Base-by-base conservation (phyloP, 805 yeast genomes). In the Candida corydali region DNA sequence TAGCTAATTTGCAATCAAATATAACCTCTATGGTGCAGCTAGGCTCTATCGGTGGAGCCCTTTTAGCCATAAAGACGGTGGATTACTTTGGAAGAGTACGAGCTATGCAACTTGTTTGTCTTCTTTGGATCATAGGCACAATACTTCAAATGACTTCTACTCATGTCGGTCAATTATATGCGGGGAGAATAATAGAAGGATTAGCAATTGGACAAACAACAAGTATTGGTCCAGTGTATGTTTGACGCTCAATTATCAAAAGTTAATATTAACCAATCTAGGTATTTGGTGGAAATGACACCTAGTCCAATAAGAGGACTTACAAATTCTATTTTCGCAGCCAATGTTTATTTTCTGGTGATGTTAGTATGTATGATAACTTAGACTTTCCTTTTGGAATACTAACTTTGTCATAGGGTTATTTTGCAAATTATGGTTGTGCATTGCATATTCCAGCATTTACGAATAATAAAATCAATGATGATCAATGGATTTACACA, bases 1-100 rank as follows among this genome's bases (percentile, higher is more conserved):
- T 67, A 6, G 78, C 77, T 3, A 59, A 69, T 43, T 47, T 69
- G 39, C 64, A 64, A 42, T 70, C 78, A 8, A 75, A 73, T 46
- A 74, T 76, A 47, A 65, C 75, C 3, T 59, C 78, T 8, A 76
- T 76, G 80, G 80, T 75, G 8, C 77, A 71, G 46, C 47, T 76
- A 18, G 78, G 78, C 3, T 64, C 75, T 11, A 64, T 74, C 19
- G 78, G 70, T 20, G 82, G 82, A 16, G 62, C 77, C n/a, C 23
- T 74, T 8, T 29, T 39, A 8, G 39, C 42, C 10, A 29, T 27
- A 27, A 39, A 39, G 37, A 49, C 74, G 1, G 69, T 65, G 26
- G 80, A 76, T 44, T 56, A 52, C 30, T 49, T 75, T 23, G 81
- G 81, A 11, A 60, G 80, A 44, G 57, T 70, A 34, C 52, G 72